Evolutionary conservation across 1,284 basidiomycete genomes (phyloP).

Genomic region (Malassezia sympodialis): DNA sequence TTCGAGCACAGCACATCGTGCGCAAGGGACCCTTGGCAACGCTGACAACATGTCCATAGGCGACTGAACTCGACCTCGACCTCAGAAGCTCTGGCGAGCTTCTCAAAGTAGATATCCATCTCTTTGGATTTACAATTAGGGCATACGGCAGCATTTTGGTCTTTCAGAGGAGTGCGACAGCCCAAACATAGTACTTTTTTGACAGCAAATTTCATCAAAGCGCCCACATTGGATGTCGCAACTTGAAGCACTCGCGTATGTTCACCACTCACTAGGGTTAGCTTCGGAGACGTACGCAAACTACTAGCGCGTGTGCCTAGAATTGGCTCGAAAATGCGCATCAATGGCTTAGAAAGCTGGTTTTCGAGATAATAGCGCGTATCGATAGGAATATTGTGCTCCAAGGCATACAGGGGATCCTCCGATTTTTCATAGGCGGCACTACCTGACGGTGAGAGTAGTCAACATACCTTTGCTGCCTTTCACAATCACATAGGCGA

Average conservation of each 20-base stretch:
- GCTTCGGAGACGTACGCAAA: constrained; percentile 19
- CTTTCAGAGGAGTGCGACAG: constrained; percentile 43
- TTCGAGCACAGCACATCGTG: constrained; percentile 92
- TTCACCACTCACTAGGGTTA: constrained; percentile 29
- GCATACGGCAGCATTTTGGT: constrained; percentile 40
- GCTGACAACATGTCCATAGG: constrained; percentile 47
- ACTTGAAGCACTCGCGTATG: constrained; percentile 45
- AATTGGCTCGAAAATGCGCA: constrained; percentile 48
- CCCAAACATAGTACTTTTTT: constrained; percentile 44
- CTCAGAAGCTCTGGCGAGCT: constrained; percentile 30
- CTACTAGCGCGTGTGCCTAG: constrained; percentile 34
- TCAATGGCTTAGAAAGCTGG: constrained; percentile 45
- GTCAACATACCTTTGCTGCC: constrained; percentile 31
- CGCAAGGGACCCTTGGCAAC: constrained; percentile 43
- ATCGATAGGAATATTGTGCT: constrained; percentile 48
- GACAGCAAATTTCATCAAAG: constrained; percentile 48
- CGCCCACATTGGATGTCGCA: constrained; percentile 43
- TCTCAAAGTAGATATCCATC: constrained; percentile 42
- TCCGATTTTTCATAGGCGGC: constrained; percentile 47
- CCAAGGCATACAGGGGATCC: constrained; percentile 46
- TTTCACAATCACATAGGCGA: constrained; percentile 47
- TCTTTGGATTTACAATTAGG: constrained; percentile 38
- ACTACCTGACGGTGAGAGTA: constrained; percentile 1
- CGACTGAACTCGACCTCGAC: constrained; percentile 44
- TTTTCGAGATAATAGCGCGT: constrained; percentile 48